A percentile compares a stretch with the other conserved stretches of the same genome.
These are phyloP conservation scores for Amylostereum chailletii DNA, from an alignment of 1,284 basidiomycete species.

Conservation along the genomic window DNA sequence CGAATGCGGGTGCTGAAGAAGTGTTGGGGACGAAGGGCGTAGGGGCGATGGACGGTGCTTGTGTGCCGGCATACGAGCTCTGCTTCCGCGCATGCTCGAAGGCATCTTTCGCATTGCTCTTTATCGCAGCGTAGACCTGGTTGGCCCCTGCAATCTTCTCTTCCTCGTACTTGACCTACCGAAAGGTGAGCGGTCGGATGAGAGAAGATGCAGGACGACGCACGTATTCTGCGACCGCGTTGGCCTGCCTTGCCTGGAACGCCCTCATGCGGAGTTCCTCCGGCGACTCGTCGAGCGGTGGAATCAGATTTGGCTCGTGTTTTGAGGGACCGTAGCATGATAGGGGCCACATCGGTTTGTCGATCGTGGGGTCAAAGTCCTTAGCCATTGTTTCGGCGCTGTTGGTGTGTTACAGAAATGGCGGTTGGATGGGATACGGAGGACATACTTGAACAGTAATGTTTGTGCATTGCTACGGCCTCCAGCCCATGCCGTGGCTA, in stretches of 20 bases:
- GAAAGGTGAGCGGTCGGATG: slow-evolving; percentile 12
- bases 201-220: slow-evolving; percentile 20
- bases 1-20: slow-evolving; percentile 14
- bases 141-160: slow-evolving; percentile 33
- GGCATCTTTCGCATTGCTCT: slow-evolving; percentile 36
- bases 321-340: slow-evolving; percentile 78
- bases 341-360: slow-evolving; percentile 78
- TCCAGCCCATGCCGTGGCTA: slow-evolving; percentile 36
- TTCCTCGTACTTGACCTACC: slow-evolving; percentile 48
- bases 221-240: slow-evolving; percentile 65
- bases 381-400: slow-evolving; percentile 52
- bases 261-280: slow-evolving; percentile 79
- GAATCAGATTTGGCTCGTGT: slow-evolving; percentile 61
- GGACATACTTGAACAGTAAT: slow-evolving; percentile 12
- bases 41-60: slow-evolving; percentile 13
- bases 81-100: slow-evolving; percentile 42
- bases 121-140: slow-evolving; percentile 34
- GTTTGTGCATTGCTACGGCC: background rate
- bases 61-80: slow-evolving; percentile 12
- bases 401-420: slow-evolving; percentile 4
- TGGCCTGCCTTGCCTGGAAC: slow-evolving; percentile 45
- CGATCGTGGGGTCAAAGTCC: slow-evolving; percentile 51
- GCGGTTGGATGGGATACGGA: slow-evolving; percentile 2
- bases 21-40: slow-evolving; percentile 12
- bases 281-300: slow-evolving; percentile 63